Evolutionary conservation across 1,284 basidiomycete genomes (phyloP).

Genomic region (Coniferiporia sulphurascens): DNA sequence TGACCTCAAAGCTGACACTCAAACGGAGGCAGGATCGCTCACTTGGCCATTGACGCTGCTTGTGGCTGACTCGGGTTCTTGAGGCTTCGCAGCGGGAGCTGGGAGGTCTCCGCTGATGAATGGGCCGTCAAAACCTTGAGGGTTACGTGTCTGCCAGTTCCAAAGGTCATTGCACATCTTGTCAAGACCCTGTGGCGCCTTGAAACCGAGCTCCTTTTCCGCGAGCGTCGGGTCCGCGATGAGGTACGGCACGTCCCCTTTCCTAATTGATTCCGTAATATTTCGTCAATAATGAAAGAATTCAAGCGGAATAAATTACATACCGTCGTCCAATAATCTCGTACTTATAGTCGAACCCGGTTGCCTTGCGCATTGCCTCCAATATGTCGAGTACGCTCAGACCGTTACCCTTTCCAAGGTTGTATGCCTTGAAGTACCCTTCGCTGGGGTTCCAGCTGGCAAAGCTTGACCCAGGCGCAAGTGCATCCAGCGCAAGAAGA

Average conservation of each 20-base stretch:
- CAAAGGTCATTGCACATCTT: conserved; percentile 91
- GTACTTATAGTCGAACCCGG: conserved; percentile 85
- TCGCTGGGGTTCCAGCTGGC: conserved; percentile 31
- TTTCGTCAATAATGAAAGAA: neutral
- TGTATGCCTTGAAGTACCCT: conserved; percentile 87
- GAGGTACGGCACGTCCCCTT: conserved; percentile 95
- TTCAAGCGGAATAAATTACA: conserved; percentile 27
- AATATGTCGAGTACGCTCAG: conserved; percentile 94
- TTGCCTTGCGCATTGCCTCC: conserved; percentile 92
- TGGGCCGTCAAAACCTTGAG: conserved; percentile 55
- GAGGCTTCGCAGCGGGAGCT: neutral
- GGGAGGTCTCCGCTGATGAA: conserved; percentile 10
- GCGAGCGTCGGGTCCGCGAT: conserved; percentile 93
- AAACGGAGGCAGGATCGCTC: too few relatives aligned
- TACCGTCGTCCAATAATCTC: conserved; percentile 88
- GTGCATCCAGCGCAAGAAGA: conserved; percentile 85
- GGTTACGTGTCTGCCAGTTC: conserved; percentile 90
- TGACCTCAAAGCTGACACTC: too few relatives aligned
- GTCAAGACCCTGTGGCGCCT: conserved; percentile 75
- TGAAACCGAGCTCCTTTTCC: conserved; percentile 92
- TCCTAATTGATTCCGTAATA: conserved; percentile 38
- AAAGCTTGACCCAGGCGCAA: conserved; percentile 57
- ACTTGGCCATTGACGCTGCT: too few relatives aligned
- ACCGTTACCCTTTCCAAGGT: conserved; percentile 91
- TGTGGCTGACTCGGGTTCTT: neutral